Evolutionary conservation across 75 land plant species (phyloP).

Genomic region (Sequoia sempervirens): DNA sequence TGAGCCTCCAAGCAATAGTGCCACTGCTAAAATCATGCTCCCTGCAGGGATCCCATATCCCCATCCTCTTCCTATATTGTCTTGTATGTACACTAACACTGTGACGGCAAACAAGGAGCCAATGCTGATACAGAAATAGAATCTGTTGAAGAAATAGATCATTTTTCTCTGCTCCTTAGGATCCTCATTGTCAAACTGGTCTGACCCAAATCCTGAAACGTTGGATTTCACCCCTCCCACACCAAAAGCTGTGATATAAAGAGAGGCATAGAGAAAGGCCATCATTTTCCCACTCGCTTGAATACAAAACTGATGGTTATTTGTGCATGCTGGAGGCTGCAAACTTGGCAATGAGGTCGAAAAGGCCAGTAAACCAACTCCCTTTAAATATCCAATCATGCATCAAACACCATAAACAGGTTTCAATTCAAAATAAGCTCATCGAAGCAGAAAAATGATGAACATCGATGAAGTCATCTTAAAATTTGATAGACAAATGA

Average conservation of each 20-base stretch:
- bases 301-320: conserved; percentile 33
- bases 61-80: conserved; percentile 80
- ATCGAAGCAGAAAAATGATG: no score
- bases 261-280: conserved; percentile 56
- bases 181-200: conserved; percentile 71
- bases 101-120: conserved; percentile 89
- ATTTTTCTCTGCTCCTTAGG: conserved; percentile 66
- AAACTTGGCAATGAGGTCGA: conserved; percentile 60
- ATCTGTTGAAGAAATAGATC: conserved; percentile 83
- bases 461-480: no score
- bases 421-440: neutral
- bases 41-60: conserved; percentile 89
- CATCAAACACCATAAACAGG: neutral
- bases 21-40: conserved; percentile 55
- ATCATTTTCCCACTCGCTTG: conserved; percentile 49
- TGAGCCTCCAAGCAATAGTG: conserved; percentile 53
- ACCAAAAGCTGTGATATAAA: conserved; percentile 73
- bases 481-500: no score
- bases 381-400: conserved; percentile 6
- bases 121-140: conserved; percentile 80
- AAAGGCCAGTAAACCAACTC: conserved; percentile 46
- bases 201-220: conserved; percentile 82
- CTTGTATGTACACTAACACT: conserved; percentile 86
- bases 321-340: conserved; percentile 59
- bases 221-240: conserved; percentile 86